Conservation (phyloP, 2,329 filamentous ascomycete species). For the Alternaria sp. region DNA sequence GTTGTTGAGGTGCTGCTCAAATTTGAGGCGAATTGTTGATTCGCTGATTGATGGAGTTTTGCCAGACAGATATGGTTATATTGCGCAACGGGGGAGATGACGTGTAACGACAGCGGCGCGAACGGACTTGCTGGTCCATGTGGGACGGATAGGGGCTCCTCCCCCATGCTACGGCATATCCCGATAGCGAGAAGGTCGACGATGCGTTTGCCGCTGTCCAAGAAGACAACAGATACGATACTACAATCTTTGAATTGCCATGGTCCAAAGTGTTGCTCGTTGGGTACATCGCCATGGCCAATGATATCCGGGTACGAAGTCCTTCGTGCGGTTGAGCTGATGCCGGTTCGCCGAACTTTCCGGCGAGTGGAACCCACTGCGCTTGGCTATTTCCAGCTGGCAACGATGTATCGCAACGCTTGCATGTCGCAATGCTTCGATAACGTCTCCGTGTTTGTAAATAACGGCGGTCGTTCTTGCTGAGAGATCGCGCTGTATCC, state of each 20-base stretch:
- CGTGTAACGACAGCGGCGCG: background rate
- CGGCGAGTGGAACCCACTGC: background rate
- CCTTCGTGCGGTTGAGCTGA: background rate
- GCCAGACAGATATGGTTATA: background rate
- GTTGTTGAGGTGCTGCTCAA: background rate
- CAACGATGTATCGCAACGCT: background rate
- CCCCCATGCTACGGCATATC: background rate
- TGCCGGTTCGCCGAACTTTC: background rate
- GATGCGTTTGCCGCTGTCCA: background rate
- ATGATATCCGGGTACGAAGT: background rate
- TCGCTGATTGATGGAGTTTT: background rate
- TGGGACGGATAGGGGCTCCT: background rate
- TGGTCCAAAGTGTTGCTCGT: background rate
- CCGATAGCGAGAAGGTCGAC: background rate
- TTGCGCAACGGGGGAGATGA: no score
- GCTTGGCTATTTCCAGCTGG: background rate
- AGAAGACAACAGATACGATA: background rate
- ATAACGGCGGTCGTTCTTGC: background rate
- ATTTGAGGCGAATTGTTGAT: background rate
- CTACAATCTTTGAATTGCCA: background rate
- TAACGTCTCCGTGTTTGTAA: background rate
- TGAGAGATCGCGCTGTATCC: background rate
- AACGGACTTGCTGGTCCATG: background rate
- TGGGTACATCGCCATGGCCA: background rate
- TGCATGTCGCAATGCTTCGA: background rate